Conservation (phyloP, 73 alveolate species). For the Breviolum minutum region DNA sequence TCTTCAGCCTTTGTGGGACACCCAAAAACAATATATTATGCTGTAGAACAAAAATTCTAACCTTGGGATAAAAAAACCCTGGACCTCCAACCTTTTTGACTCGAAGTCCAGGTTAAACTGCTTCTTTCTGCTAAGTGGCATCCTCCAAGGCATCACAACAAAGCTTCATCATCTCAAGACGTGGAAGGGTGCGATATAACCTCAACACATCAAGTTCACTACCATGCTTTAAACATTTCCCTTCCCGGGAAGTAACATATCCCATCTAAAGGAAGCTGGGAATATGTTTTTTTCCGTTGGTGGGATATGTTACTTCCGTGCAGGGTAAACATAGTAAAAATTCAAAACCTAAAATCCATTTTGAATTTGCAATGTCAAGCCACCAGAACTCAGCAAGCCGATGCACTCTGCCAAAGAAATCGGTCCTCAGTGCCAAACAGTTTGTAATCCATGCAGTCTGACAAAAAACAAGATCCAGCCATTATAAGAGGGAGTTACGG, state of each 20-base stretch:
- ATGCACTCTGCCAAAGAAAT: slow-evolving; percentile 48
- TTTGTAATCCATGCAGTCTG: background rate
- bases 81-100: background rate
- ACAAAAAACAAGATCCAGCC: background rate
- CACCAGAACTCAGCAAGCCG: slow-evolving; percentile 74
- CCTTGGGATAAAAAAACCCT: background rate
- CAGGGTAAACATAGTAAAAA: too few relatives aligned
- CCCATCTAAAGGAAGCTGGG: too few relatives aligned
- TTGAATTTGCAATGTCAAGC: background rate
- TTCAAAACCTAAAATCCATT: too few relatives aligned
- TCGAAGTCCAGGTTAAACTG: too few relatives aligned
- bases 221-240: background rate
- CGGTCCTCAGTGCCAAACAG: slow-evolving; percentile 35
- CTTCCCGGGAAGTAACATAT: too few relatives aligned
- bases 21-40: too few relatives aligned
- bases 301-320: too few relatives aligned
- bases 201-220: background rate
- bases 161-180: slow-evolving; percentile 83
- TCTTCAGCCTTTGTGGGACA: slow-evolving; percentile 32
- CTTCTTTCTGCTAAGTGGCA: background rate
- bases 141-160: slow-evolving; percentile 57
- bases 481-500: background rate
- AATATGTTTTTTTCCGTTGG: too few relatives aligned
- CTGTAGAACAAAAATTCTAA: background rate
- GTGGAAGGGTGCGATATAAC: slow-evolving; percentile 72